Evolutionary conservation across 2,329 filamentous ascomycete genomes (phyloP).

Genomic region (Phyllosticta capitalensis): DNA sequence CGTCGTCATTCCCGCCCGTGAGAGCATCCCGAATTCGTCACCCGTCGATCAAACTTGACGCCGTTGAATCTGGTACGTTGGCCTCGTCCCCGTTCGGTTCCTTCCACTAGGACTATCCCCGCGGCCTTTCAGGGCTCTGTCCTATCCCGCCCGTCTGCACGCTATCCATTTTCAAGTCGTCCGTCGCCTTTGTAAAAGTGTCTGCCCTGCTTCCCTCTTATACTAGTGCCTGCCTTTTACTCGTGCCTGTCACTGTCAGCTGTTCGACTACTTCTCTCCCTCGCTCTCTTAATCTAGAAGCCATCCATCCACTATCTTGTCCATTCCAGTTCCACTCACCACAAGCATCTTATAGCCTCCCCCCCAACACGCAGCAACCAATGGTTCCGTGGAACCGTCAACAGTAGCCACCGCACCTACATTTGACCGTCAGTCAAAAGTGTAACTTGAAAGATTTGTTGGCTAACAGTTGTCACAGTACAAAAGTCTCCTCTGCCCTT

Average conservation of each 20-base stretch:
- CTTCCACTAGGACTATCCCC: background rate
- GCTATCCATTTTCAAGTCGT: background rate
- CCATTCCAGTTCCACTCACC: background rate
- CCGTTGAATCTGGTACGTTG: constrained; percentile 1
- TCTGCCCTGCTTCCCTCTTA: too few relatives aligned
- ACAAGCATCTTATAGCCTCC: too few relatives aligned
- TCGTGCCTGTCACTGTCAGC: too few relatives aligned
- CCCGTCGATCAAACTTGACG: background rate
- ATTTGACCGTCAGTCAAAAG: background rate
- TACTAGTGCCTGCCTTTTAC: too few relatives aligned
- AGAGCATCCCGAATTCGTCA: background rate
- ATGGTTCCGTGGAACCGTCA: background rate
- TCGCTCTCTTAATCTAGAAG: too few relatives aligned
- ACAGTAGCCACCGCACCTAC: background rate
- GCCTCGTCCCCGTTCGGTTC: background rate
- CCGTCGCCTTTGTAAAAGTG: background rate
- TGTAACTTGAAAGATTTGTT: background rate
- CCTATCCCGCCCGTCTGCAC: background rate
- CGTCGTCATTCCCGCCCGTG: background rate
- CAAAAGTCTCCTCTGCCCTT: background rate
- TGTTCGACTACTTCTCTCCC: too few relatives aligned
- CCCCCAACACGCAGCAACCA: too few relatives aligned
- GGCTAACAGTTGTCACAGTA: background rate
- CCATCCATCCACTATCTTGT: too few relatives aligned
- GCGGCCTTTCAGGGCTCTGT: background rate